Conservation (phyloP, 495 filamentous ascomycete species). For the Durotheca rogersii region DNA sequence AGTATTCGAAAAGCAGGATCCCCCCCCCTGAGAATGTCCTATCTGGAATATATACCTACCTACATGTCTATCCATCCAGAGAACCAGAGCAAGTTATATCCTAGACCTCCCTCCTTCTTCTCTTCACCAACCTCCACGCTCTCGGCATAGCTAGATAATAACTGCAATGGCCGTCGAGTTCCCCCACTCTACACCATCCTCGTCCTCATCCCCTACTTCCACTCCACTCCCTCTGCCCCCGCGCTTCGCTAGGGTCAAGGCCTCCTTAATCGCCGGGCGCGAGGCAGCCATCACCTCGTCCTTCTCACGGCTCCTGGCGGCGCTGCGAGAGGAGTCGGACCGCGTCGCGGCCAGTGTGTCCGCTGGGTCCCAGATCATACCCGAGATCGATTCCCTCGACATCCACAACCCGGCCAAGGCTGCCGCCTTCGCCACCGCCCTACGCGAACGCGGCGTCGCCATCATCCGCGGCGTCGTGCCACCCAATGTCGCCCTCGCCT, state of each 20-base stretch:
- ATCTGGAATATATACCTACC: not conserved
- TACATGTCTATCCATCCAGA: not conserved
- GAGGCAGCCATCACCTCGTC: constrained; percentile 59
- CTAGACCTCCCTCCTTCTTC: too few relatives aligned
- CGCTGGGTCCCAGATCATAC: constrained; percentile 55
- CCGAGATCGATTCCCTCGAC: constrained; percentile 61
- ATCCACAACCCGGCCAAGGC: constrained; percentile 49
- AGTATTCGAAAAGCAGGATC: not conserved
- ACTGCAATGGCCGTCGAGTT: constrained; percentile 25
- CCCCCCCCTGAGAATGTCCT: not conserved
- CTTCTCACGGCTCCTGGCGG: constrained; percentile 66
- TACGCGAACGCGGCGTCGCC: constrained; percentile 60
- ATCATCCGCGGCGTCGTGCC: constrained; percentile 63
- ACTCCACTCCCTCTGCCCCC: constrained; percentile 59
- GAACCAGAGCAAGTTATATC: too few relatives aligned
- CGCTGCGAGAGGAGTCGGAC: constrained; percentile 55
- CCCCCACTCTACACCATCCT: too few relatives aligned
- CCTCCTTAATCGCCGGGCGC: constrained; percentile 58
- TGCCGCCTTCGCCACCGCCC: constrained; percentile 44
- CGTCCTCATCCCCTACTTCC: constrained; percentile 20
- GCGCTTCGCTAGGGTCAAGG: constrained; percentile 72
- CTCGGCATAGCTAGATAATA: constrained; percentile 1
- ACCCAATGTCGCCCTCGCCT: constrained; percentile 50
- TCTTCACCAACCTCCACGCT: too few relatives aligned
- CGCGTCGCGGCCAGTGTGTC: constrained; percentile 43